A percentile compares a stretch with the other conserved stretches of the same genome.
Evolutionary conservation across 805 yeast species (phyloP).

Genomic region (Lachancea cidri): DNA sequence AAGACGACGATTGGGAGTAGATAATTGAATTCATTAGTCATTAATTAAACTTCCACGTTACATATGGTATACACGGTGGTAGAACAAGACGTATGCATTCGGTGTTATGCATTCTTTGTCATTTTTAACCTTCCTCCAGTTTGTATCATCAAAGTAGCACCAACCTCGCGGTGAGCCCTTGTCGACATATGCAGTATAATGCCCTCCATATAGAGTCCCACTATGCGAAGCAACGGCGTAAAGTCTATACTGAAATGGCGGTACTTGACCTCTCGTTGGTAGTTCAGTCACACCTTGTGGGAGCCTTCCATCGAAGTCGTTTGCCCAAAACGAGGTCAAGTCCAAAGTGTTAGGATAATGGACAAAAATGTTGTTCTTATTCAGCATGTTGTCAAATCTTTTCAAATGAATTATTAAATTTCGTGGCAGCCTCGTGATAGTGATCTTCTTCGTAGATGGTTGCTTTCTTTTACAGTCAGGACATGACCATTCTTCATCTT

Average conservation of each 20-base stretch:
- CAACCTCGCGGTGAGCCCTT: constrained; percentile 59
- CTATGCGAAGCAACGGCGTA: constrained; percentile 81
- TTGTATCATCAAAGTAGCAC: constrained; percentile 81
- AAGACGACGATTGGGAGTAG: constrained; percentile 63
- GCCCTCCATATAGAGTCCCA: constrained; percentile 82
- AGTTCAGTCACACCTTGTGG: constrained; percentile 32
- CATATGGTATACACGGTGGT: constrained; percentile 39
- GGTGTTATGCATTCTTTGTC: constrained; percentile 53
- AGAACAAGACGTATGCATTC: constrained; percentile 82
- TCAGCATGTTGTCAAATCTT: constrained; percentile 50
- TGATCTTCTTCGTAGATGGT: constrained; percentile 60
- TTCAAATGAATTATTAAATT: constrained; percentile 80
- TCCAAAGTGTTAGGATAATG: constrained; percentile 64
- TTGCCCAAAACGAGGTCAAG: constrained; percentile 60
- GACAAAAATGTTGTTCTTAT: constrained; percentile 60
- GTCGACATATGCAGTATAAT: constrained; percentile 76
- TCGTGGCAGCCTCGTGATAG: constrained; percentile 73
- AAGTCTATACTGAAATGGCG: constrained; percentile 74
- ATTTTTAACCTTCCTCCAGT: constrained; percentile 49
- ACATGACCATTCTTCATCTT: constrained; percentile 81
- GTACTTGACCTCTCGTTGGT: constrained; percentile 68
- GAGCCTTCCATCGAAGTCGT: constrained; percentile 23
- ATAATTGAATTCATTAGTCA: constrained; percentile 3
- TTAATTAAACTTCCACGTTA: constrained; percentile 3
- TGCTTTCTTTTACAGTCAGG: constrained; percentile 63